Percentiles rank a stretch among this genome's conserved stretches.
phyloP scores from a whole-genome alignment of 495 filamentous ascomycete species.

The Mytilinidion resinicola region DNA sequence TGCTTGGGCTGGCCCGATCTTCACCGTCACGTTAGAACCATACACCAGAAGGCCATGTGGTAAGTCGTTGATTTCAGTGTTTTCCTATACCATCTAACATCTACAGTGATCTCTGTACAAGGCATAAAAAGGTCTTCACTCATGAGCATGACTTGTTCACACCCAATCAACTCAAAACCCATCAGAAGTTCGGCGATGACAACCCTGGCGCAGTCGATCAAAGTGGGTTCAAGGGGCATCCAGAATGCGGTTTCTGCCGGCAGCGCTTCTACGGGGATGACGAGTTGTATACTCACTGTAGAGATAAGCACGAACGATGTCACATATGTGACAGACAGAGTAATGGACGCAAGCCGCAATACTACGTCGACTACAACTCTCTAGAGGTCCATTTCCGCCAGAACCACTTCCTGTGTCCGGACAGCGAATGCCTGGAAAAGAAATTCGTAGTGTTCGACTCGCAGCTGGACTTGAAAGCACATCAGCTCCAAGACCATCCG shows the following conservation, averaged over 20 bases:
- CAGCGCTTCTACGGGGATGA: conserved; percentile 92
- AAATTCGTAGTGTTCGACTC: conserved; percentile 97
- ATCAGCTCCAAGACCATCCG: conserved; percentile 72
- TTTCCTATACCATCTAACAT: neutral
- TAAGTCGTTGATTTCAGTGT: conserved; percentile 34
- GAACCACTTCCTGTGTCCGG: conserved; percentile 79
- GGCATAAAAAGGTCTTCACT: conserved; percentile 96
- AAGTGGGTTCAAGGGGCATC: conserved; percentile 93
- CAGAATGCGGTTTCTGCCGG: conserved; percentile 87
- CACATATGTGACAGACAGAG: conserved; percentile 82
- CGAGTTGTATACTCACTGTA: conserved; percentile 87
- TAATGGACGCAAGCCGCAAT: conserved; percentile 66
- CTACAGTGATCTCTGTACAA: conserved; percentile 72
- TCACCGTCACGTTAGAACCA: conserved; percentile 77
- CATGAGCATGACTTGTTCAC: conserved; percentile 97
- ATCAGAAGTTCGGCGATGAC: conserved; percentile 88
- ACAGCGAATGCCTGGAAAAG: conserved; percentile 86
- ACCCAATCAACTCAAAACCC: conserved; percentile 67
- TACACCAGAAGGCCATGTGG: conserved; percentile 87
- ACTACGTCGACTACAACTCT: conserved; percentile 79
- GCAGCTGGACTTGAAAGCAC: conserved; percentile 86
- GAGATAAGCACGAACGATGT: conserved; percentile 88
- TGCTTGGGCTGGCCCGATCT: conserved; percentile 90
- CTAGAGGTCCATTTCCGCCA: conserved; percentile 79
- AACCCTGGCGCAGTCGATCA: conserved; percentile 85